Evolutionary conservation across 1,139 yeast species (phyloP).

Genomic region (Protomyces inundatus): DNA sequence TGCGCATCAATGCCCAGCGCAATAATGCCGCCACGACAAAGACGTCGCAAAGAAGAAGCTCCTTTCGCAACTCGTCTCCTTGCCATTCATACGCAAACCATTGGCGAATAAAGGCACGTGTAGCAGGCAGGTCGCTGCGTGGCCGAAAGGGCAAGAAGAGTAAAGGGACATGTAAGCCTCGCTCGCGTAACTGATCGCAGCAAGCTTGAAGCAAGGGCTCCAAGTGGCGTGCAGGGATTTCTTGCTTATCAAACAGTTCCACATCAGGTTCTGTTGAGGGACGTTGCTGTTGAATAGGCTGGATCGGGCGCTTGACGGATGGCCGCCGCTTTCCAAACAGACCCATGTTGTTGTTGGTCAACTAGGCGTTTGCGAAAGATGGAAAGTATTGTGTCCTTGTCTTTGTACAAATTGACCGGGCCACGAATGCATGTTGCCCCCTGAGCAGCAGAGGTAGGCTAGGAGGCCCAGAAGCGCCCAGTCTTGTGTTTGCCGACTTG

Average conservation of each 20-base stretch:
- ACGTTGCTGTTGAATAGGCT: not conserved
- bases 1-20: constrained; percentile 12
- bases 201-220: not conserved
- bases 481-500: not conserved
- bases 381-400: not conserved
- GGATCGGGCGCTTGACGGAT: not conserved
- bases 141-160: constrained; percentile 18
- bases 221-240: not conserved
- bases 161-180: constrained; percentile 6
- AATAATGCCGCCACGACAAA: constrained; percentile 1
- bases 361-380: not conserved
- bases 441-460: no score
- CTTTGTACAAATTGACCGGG: not conserved
- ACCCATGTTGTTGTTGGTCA: not conserved
- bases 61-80: not conserved
- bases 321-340: not conserved
- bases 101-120: not conserved
- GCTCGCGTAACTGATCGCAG: not conserved
- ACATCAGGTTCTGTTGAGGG: not conserved
- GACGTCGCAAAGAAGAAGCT: not conserved
- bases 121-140: not conserved
- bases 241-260: not conserved
- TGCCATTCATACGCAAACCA: not conserved
- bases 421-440: not conserved
- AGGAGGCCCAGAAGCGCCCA: not conserved